Conservation (phyloP, 176 grass and related monocot species). For the Saccharum officinarum region DNA sequence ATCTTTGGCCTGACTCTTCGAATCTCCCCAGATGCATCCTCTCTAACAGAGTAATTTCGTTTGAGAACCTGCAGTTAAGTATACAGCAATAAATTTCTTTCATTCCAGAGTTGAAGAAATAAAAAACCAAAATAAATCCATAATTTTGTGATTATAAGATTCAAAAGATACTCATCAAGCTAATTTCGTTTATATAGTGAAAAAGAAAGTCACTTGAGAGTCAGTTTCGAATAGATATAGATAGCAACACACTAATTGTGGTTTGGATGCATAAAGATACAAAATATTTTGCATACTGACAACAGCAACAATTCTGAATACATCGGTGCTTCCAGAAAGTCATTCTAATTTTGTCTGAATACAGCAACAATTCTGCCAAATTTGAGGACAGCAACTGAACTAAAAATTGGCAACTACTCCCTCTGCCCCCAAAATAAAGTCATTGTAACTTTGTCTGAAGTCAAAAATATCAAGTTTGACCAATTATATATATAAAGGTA, state of each 20-base stretch:
- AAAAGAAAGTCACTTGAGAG: slow-evolving; percentile 1
- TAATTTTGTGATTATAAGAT: background rate
- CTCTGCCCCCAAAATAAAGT: background rate
- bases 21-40: slow-evolving; percentile 33
- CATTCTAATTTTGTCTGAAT: too few relatives aligned
- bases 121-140: background rate
- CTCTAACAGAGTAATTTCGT: slow-evolving; percentile 45
- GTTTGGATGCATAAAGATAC: background rate
- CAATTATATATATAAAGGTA: background rate
- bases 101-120: background rate
- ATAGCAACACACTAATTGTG: background rate
- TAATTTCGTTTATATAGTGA: slow-evolving; percentile 5
- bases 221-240: background rate
- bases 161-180: background rate
- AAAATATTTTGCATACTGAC: background rate
- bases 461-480: background rate
- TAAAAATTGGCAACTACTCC: background rate
- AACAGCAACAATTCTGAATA: background rate
- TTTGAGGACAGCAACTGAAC: background rate
- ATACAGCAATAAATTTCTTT: slow-evolving; percentile 1
- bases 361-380: background rate
- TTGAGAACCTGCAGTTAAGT: slow-evolving; percentile 51
- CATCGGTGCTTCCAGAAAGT: background rate
- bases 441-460: background rate
- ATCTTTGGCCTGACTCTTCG: slow-evolving; percentile 59